A percentile compares a stretch with the other conserved stretches of the same genome.
Evolutionary conservation across 2,329 filamentous ascomycete genomes (phyloP).

Genomic region (Alternaria brassicicola): DNA sequence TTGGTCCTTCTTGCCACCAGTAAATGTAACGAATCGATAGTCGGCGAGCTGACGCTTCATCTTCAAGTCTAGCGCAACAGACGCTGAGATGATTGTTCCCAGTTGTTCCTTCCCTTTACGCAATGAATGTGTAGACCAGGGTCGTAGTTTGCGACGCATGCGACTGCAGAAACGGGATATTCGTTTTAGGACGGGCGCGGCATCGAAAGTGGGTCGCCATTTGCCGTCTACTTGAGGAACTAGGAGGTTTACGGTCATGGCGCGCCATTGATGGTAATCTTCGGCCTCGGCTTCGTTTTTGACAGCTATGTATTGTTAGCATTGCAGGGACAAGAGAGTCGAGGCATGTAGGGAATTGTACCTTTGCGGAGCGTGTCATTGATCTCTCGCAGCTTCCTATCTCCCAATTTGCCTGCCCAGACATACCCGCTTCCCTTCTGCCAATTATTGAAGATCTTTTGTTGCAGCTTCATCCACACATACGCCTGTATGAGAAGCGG

Average conservation of each 20-base stretch:
- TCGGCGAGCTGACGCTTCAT: slow-evolving; percentile 47
- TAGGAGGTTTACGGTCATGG: slow-evolving; percentile 45
- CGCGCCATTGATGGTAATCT: slow-evolving; percentile 47
- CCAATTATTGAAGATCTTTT: slow-evolving; percentile 47
- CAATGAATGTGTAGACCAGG: slow-evolving; percentile 40
- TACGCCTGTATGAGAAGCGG: slow-evolving; percentile 47
- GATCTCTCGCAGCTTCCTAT: slow-evolving; percentile 44
- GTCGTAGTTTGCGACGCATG: slow-evolving; percentile 39
- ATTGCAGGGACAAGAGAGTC: neutral
- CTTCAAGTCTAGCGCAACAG: slow-evolving; percentile 46
- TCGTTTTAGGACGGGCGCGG: slow-evolving; percentile 42
- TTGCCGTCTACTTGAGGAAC: slow-evolving; percentile 47
- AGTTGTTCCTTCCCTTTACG: slow-evolving; percentile 42
- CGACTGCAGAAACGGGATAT: slow-evolving; percentile 42
- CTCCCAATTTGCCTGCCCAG: slow-evolving; percentile 48
- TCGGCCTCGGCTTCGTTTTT: slow-evolving; percentile 46
- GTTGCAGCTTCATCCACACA: slow-evolving; percentile 45
- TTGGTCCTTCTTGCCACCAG: slow-evolving; percentile 39
- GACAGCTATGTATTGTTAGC: slow-evolving; percentile 36
- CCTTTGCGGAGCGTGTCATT: slow-evolving; percentile 48
- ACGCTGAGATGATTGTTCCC: slow-evolving; percentile 43
- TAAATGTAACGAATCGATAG: slow-evolving; percentile 48
- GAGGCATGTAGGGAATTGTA: slow-evolving; percentile 9
- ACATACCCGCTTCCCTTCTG: slow-evolving; percentile 46
- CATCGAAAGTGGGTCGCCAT: slow-evolving; percentile 46